phyloP scores from a whole-genome alignment of 2,329 filamentous ascomycete species.

The Trichothecium roseum region DNA sequence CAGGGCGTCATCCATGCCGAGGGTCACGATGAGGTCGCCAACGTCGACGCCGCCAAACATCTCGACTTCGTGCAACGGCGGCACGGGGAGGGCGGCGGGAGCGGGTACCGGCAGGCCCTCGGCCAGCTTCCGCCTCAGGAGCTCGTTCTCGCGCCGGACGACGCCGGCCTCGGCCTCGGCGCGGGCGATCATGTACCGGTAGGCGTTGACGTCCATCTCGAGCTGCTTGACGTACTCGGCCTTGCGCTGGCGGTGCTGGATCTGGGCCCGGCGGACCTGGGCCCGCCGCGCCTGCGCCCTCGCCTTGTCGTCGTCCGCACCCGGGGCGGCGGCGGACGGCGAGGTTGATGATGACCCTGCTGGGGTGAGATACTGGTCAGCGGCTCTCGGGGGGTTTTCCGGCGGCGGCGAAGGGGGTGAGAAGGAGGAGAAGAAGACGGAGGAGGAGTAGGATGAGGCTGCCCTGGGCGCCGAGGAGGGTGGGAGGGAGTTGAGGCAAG shows the following conservation, averaged over 20 bases:
- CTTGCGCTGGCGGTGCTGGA: conserved; percentile 45
- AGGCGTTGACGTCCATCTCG: conserved; percentile 36
- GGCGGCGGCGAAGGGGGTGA: no score
- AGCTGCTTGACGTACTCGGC: conserved; percentile 44
- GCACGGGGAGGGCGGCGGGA: conserved; percentile 1
- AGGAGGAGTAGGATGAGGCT: no score
- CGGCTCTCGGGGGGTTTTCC: no score
- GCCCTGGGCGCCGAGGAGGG: no score
- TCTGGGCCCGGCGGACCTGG: conserved; percentile 43
- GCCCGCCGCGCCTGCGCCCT: conserved; percentile 24
- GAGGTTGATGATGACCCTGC: no score
- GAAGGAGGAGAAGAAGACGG: no score
- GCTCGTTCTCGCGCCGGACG: conserved; percentile 31
- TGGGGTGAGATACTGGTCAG: no score
- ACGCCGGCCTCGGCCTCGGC: conserved; percentile 26
- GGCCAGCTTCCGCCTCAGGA: conserved; percentile 24
- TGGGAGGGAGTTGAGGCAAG: no score
- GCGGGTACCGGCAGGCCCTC: conserved; percentile 10
- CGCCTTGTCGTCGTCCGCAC: no score
- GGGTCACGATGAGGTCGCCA: conserved; percentile 27
- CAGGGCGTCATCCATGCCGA: conserved; percentile 29
- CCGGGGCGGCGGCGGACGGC: no score
- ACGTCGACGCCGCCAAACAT: conserved; percentile 23
- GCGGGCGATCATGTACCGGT: conserved; percentile 35
- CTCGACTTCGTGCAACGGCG: conserved; percentile 9